Base-by-base conservation (phyloP, 768 basidiomycete genomes). In the Wakefieldia striispora region DNA sequence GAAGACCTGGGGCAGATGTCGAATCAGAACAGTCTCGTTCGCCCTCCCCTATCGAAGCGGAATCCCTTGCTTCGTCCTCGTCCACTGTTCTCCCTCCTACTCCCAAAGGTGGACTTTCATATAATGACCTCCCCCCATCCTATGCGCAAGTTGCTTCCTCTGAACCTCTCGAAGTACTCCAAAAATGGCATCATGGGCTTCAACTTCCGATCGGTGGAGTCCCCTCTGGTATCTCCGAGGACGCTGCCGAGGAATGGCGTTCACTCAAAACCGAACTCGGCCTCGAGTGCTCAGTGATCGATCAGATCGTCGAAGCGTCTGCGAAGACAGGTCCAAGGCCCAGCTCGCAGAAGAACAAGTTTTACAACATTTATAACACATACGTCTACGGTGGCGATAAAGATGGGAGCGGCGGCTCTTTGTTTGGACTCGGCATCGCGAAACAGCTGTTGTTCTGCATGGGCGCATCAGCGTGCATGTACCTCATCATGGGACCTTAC, bases 291-390 rank as follows among this genome's bases (percentile, higher is more conserved):
- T 56, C 72, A 24, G 86, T 88, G 40, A 86, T 92, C 58, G 89
- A 92, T 64, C 81, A 84, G 65, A 72, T 92, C 47, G 79, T 72
- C 37, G 70, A 70, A 50, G 73, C 77, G 4, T 64, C 66, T 19
- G 45, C 59, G 14, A 68, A 63, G 54, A 64, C 66, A 16, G 67
- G 69, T 19, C 62, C 61, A 2, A 49, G 61, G 45, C 69, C 70
- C 14, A 67, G 63, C 31, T 52, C 64, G 50, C 71, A 75, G 12
- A 70, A 73, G 40, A 75, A 74, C 45, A 75, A 83, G 43, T 90
- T 91, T 65, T 91, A 88, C 72, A 91, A 90, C 67, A 88, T 91
- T 62, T 90, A 91, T 67, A 91, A 91, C 67, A 91, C 88, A 21
- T 79, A 79, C 50, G 74, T 79, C 33, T 76, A 78, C 50, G 74